phyloP scores from a whole-genome alignment of 768 basidiomycete genomes.

The Russula abietina region DNA sequence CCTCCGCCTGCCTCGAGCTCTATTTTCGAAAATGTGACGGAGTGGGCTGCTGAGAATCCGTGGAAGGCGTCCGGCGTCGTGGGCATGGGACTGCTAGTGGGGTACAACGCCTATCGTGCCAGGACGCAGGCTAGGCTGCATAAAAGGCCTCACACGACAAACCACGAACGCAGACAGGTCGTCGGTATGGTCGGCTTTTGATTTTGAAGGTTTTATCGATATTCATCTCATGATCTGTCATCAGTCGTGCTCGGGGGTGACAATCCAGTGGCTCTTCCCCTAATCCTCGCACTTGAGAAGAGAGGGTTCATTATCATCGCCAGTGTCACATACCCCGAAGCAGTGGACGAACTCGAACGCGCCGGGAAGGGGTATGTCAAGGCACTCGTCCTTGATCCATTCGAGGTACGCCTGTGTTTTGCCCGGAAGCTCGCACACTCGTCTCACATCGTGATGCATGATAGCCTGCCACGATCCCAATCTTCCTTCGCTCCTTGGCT shows the following conservation, averaged over 20 bases:
- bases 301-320: constrained; percentile 80
- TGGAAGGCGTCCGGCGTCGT: constrained; percentile 53
- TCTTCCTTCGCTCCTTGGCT: constrained; percentile 75
- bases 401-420: constrained; percentile 46
- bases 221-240: constrained; percentile 13
- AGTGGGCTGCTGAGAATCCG: constrained; percentile 55
- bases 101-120: constrained; percentile 39
- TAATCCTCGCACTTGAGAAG: constrained; percentile 68
- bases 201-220: not conserved
- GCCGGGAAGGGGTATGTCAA: constrained; percentile 69
- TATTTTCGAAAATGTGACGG: constrained; percentile 41
- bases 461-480: constrained; percentile 63
- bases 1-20: constrained; percentile 43
- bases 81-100: constrained; percentile 55
- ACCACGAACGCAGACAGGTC: constrained; percentile 41
- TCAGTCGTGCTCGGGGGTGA: constrained; percentile 81
- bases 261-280: constrained; percentile 58
- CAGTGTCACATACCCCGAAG: constrained; percentile 65
- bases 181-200: constrained; percentile 34
- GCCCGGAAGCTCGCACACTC: not conserved
- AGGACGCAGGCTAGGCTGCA: constrained; percentile 27
- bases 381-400: constrained; percentile 74
- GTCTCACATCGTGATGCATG: not conserved
- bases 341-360: constrained; percentile 58
- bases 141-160: constrained; percentile 26